Percentiles rank a stretch among this genome's conserved stretches.
phyloP scores from a whole-genome alignment of 2,329 filamentous ascomycete genomes.

The Lasiodiplodia sp. region DNA sequence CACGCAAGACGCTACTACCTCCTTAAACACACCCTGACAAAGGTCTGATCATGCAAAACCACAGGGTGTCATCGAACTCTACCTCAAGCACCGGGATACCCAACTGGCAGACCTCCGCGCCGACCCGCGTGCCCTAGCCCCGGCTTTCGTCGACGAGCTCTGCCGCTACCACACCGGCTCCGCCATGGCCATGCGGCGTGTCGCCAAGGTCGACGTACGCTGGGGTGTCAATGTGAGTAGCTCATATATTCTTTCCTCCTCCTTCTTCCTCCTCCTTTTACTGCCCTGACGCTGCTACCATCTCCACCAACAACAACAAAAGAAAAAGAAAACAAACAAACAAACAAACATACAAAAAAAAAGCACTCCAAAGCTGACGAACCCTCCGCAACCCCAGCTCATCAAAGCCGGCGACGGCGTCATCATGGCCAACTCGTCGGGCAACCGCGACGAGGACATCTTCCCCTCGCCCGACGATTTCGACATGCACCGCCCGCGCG shows the following conservation, averaged over 20 bases:
- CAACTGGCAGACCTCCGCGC: conserved; percentile 53
- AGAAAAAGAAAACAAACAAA: neutral
- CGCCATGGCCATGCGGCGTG: conserved; percentile 56
- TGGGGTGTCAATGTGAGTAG: conserved; percentile 47
- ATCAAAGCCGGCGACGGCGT: conserved; percentile 56
- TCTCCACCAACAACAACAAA: too few species aligned
- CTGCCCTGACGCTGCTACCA: too few species aligned
- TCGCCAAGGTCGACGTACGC: conserved; percentile 56
- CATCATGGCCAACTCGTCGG: conserved; percentile 57
- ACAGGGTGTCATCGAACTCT: conserved; percentile 55
- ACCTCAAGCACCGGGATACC: conserved; percentile 47
- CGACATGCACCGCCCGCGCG: conserved; percentile 48
- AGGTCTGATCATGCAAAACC: neutral
- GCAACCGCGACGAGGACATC: conserved; percentile 53
- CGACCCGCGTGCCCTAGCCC: conserved; percentile 46
- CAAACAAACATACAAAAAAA: neutral
- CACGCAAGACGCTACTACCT: neutral
- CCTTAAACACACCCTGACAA: neutral
- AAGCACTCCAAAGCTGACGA: neutral
- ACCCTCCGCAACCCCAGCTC: conserved; percentile 24
- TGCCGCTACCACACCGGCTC: conserved; percentile 59
- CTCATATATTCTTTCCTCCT: neutral
- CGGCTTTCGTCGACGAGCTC: conserved; percentile 57
- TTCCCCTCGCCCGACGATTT: conserved; percentile 46
- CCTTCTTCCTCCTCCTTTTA: neutral